These are phyloP conservation scores for Clarireedia paspali DNA, from an alignment of 2,329 filamentous ascomycete genomes.

Conservation along the genomic window DNA sequence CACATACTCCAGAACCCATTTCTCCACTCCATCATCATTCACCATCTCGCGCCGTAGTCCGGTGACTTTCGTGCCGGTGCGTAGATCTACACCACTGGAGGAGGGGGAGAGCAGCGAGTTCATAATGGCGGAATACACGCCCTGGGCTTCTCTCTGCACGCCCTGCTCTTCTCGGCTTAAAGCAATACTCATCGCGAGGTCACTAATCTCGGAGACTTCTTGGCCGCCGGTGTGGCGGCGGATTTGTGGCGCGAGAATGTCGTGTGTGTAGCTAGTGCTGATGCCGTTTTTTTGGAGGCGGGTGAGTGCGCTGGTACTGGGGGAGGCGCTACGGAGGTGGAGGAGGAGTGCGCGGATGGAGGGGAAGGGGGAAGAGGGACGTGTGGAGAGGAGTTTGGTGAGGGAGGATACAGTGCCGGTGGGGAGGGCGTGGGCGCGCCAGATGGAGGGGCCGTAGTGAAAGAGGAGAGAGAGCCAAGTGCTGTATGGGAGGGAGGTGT, in stretches of 20 bases:
- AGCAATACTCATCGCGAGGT: slow-evolving; percentile 1
- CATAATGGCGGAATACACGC: neutral
- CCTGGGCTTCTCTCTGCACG: neutral
- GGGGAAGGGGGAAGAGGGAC: neutral
- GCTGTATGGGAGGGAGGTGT: neutral
- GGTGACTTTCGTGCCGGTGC: neutral
- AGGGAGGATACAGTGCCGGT: neutral
- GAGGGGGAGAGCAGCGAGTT: neutral
- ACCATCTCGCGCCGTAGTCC: neutral
- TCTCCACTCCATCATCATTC: neutral
- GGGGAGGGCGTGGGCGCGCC: neutral
- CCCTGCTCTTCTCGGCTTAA: neutral
- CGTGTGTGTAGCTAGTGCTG: neutral
- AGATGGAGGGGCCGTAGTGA: neutral
- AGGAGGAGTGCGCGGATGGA: neutral
- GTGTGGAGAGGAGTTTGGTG: neutral
- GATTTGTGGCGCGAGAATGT: slow-evolving; percentile 4
- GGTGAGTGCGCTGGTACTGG: neutral
- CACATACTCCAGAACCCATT: neutral
- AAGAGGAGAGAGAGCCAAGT: neutral
- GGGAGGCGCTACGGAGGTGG: neutral
- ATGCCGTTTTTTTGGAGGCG: neutral
- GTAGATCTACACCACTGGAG: neutral
- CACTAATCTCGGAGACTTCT: neutral
- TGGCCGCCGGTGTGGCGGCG: slow-evolving; percentile 1